These are phyloP conservation scores for Catunica adiposa DNA, from an alignment of 2,329 filamentous ascomycete species.

Conservation along the genomic window DNA sequence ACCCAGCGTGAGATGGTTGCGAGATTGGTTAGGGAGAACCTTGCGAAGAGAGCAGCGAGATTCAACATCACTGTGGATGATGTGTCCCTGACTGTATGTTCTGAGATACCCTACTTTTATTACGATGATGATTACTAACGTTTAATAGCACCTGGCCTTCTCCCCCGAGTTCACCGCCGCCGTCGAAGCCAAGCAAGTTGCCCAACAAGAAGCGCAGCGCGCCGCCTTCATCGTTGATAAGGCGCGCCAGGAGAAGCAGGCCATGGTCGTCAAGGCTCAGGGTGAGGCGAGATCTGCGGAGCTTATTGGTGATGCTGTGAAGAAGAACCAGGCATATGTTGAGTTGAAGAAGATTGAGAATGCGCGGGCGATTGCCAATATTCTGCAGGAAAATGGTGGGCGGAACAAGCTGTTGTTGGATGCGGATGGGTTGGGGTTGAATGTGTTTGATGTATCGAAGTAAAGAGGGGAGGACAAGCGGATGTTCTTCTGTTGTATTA, in stretches of 20 bases:
- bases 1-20: slow-evolving; percentile 97
- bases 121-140: slow-evolving; percentile 1
- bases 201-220: slow-evolving; percentile 85
- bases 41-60: slow-evolving; percentile 74
- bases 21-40: slow-evolving; percentile 76
- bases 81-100: slow-evolving; percentile 77
- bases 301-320: slow-evolving; percentile 96
- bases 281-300: slow-evolving; percentile 97
- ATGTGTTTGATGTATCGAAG: slow-evolving; percentile 45
- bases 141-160: slow-evolving; percentile 47
- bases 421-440: slow-evolving; percentile 75
- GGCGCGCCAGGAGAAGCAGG: slow-evolving; percentile 97
- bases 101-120: neutral
- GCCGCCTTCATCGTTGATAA: slow-evolving; percentile 98
- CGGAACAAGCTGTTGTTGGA: slow-evolving; percentile 93
- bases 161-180: slow-evolving; percentile 59
- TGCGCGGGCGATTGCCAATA: slow-evolving; percentile 69
- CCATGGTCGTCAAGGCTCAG: slow-evolving; percentile 94
- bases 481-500: slow-evolving; percentile 10
- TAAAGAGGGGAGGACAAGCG: neutral
- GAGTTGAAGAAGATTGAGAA: slow-evolving; percentile 98
- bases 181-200: slow-evolving; percentile 58
- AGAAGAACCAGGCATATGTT: slow-evolving; percentile 95
- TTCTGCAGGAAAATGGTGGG: slow-evolving; percentile 70
- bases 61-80: slow-evolving; percentile 98